These are phyloP conservation scores for Populus euphratica DNA, from an alignment of 345 rosid species.

Conservation along the genomic window DNA sequence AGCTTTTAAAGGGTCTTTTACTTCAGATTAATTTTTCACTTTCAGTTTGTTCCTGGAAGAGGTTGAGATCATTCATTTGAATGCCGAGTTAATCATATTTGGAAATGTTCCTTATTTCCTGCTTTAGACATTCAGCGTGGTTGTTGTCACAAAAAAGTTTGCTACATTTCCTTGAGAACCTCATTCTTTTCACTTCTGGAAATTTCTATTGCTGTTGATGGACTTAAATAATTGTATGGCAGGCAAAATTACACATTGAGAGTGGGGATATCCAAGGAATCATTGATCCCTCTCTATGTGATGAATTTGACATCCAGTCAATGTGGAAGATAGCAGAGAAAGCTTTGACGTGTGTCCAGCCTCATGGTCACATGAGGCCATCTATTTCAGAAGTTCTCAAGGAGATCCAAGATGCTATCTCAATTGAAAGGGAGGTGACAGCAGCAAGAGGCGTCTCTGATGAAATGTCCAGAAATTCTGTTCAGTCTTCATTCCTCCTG, in stretches of 20 bases:
- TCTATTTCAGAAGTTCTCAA: constrained; percentile 89
- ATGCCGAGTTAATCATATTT: background rate
- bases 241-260: constrained; percentile 94
- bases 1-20: background rate
- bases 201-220: background rate
- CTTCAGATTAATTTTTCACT: background rate
- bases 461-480: constrained; percentile 64
- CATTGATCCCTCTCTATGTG: constrained; percentile 62
- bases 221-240: constrained; percentile 5
- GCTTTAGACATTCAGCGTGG: no score
- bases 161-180: background rate
- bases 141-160: background rate
- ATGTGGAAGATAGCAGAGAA: constrained; percentile 99
- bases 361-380: constrained; percentile 93
- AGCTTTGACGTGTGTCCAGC: constrained; percentile 82
- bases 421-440: constrained; percentile 63
- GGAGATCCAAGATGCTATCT: constrained; percentile 88
- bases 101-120: background rate
- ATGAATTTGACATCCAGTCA: constrained; percentile 82
- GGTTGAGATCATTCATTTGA: background rate
- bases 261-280: constrained; percentile 89
- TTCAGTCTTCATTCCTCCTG: constrained; percentile 60
- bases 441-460: constrained; percentile 58
- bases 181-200: background rate
- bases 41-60: background rate